These are phyloP conservation scores for Kwoniella sp. DNA, from an alignment of 768 basidiomycete genomes.

Conservation along the genomic window DNA sequence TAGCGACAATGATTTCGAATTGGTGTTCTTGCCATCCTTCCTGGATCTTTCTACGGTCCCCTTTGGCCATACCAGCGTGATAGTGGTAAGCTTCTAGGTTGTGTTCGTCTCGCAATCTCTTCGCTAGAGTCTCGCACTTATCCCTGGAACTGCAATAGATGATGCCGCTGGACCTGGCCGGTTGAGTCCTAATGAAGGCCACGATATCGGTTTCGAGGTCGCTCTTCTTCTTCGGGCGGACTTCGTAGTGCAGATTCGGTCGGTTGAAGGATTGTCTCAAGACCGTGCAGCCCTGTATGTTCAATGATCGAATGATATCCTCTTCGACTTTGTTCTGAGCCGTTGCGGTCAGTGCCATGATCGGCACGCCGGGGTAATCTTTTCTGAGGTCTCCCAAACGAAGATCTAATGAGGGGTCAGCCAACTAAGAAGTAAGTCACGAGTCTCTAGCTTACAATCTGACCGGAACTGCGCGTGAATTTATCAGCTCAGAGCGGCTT, in stretches of 20 bases:
- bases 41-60: conserved; percentile 63
- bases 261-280: conserved; percentile 88
- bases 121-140: conserved; percentile 76
- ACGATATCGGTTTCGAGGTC: conserved; percentile 61
- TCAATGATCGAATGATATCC: conserved; percentile 71
- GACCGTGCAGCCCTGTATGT: conserved; percentile 59
- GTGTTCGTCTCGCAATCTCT: conserved; percentile 58
- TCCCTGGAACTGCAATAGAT: conserved; percentile 73
- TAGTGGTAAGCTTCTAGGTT: conserved; percentile 70
- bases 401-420: conserved; percentile 41
- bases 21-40: conserved; percentile 68
- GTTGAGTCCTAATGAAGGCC: conserved; percentile 61
- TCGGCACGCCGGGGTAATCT: conserved; percentile 72
- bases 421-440: background rate
- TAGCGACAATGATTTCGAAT: conserved; percentile 84
- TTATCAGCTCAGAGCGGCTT: background rate
- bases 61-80: conserved; percentile 70
- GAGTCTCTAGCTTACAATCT: conserved; percentile 34
- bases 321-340: conserved; percentile 71
- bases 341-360: conserved; percentile 96
- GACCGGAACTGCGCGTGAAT: conserved; percentile 38
- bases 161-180: conserved; percentile 62
- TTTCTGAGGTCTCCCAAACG: conserved; percentile 63
- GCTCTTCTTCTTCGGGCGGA: conserved; percentile 57
- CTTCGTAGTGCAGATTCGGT: conserved; percentile 75